Conservation (phyloP, 768 basidiomycete genomes). For the Lentinus tigrinus region DNA sequence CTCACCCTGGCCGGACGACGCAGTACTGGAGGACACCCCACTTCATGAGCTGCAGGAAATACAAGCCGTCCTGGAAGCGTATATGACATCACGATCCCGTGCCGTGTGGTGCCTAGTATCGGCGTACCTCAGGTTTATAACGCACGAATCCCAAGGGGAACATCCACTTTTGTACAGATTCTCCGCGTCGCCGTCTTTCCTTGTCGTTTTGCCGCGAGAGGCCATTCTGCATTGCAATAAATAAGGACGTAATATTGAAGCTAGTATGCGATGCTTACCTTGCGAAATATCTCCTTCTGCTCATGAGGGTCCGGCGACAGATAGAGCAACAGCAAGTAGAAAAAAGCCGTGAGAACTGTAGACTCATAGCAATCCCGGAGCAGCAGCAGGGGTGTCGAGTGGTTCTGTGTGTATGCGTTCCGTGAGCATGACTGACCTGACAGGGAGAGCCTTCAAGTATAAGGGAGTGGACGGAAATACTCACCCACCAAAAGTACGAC, state of each 20-base stretch:
- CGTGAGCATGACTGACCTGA: not conserved
- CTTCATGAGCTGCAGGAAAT: constrained; percentile 73
- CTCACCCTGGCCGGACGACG: constrained; percentile 58
- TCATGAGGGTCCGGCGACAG: constrained; percentile 61
- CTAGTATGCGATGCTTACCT: constrained; percentile 21
- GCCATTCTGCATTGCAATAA: constrained; percentile 32
- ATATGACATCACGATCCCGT: not conserved
- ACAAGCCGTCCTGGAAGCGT: constrained; percentile 53
- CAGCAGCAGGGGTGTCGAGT: constrained; percentile 67
- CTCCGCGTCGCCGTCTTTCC: constrained; percentile 40
- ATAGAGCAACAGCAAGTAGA: constrained; percentile 73
- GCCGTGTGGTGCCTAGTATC: not conserved
- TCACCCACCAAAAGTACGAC: constrained; percentile 72
- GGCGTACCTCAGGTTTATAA: constrained; percentile 56
- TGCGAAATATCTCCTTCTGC: constrained; percentile 60
- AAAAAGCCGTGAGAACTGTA: constrained; percentile 72
- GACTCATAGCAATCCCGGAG: constrained; percentile 77
- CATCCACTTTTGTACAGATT: constrained; percentile 58
- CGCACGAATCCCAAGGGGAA: constrained; percentile 65
- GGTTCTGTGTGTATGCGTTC: constrained; percentile 40
- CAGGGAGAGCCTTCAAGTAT: not conserved
- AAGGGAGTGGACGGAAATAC: constrained; percentile 8
- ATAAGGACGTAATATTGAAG: not conserved
- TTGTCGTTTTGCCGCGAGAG: constrained; percentile 56
- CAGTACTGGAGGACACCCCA: constrained; percentile 77